phyloP scores from a whole-genome alignment of 768 basidiomycete genomes.

The Phylloporus sp. region DNA sequence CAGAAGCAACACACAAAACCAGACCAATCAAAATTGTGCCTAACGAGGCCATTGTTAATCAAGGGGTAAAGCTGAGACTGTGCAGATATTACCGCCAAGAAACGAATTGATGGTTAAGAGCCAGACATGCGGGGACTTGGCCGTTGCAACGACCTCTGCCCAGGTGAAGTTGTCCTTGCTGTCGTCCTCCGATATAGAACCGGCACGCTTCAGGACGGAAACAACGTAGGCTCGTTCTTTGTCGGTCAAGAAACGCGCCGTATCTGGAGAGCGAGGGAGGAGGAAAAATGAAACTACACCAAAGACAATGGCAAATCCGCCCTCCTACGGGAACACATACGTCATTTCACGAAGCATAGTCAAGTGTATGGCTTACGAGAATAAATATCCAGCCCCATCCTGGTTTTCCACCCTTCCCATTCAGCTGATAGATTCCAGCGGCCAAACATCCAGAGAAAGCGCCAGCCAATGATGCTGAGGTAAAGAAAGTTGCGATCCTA shows the following conservation, averaged over 20 bases:
- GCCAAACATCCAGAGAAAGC: conserved; percentile 64
- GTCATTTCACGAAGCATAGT: neutral
- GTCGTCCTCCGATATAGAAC: conserved; percentile 38
- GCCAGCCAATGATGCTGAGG: conserved; percentile 47
- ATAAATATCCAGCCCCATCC: conserved; percentile 65
- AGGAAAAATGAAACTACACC: conserved; percentile 48
- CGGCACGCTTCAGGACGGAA: conserved; percentile 15
- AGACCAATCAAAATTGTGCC: conserved; percentile 18
- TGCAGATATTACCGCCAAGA: conserved; percentile 38
- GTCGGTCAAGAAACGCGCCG: conserved; percentile 47
- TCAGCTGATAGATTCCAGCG: conserved; percentile 50
- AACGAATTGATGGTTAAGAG: conserved; percentile 48
- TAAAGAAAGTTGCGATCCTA: conserved; percentile 37
- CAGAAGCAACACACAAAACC: conserved; percentile 19
- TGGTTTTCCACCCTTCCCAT: conserved; percentile 44
- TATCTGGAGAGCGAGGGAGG: conserved; percentile 40
- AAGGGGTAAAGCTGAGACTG: neutral
- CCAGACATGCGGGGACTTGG: conserved; percentile 51
- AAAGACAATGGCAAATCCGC: conserved; percentile 56
- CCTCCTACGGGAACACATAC: conserved; percentile 36
- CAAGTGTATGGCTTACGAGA: conserved; percentile 28
- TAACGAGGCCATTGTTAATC: conserved; percentile 5
- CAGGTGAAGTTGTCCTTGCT: conserved; percentile 49
- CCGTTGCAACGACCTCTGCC: conserved; percentile 47
- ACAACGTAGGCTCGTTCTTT: conserved; percentile 47